Evolutionary conservation across 352 stramenopile species (phyloP).

Genomic region (Phytophthora fragariae): DNA sequence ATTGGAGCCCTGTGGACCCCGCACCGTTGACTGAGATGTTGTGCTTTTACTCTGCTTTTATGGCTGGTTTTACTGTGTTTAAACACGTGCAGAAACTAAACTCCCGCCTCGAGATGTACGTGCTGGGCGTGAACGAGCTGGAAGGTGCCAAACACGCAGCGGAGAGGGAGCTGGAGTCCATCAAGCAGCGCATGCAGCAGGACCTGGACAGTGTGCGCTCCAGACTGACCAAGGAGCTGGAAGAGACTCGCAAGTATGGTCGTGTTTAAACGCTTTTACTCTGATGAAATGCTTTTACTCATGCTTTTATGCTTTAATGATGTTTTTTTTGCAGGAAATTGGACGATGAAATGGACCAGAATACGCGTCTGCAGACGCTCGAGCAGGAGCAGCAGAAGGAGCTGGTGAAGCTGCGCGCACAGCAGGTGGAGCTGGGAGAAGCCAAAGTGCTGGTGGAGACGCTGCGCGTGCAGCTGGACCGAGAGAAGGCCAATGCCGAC

Average conservation of each 20-base stretch:
- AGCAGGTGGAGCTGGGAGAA: constrained; percentile 76
- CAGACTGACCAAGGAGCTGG: constrained; percentile 72
- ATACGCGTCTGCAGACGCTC: constrained; percentile 71
- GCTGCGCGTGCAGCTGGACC: constrained; percentile 57
- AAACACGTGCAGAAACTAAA: constrained; percentile 66
- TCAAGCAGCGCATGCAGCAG: constrained; percentile 81
- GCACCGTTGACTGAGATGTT: neutral
- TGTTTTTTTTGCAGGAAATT: constrained; percentile 53
- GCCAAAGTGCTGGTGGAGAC: constrained; percentile 63
- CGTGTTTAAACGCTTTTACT: neutral
- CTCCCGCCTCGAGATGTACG: constrained; percentile 83
- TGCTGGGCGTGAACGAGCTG: constrained; percentile 86
- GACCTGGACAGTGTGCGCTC: constrained; percentile 71
- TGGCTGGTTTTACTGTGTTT: constrained; percentile 7
- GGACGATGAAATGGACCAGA: constrained; percentile 79
- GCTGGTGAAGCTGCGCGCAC: constrained; percentile 73
- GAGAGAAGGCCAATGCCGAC: constrained; percentile 68
- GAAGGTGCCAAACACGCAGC: constrained; percentile 76
- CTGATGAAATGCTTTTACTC: constrained; percentile 8
- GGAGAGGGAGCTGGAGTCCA: constrained; percentile 82
- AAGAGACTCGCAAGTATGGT: constrained; percentile 76
- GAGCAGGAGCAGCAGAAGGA: constrained; percentile 86
- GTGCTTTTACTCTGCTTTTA: constrained; percentile 3
- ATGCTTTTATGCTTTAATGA: constrained; percentile 14
- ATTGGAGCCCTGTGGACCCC: constrained; percentile 12